Evolutionary conservation across 2,329 filamentous ascomycete genomes (phyloP).

Genomic region (Ceratocystis colombiana): DNA sequence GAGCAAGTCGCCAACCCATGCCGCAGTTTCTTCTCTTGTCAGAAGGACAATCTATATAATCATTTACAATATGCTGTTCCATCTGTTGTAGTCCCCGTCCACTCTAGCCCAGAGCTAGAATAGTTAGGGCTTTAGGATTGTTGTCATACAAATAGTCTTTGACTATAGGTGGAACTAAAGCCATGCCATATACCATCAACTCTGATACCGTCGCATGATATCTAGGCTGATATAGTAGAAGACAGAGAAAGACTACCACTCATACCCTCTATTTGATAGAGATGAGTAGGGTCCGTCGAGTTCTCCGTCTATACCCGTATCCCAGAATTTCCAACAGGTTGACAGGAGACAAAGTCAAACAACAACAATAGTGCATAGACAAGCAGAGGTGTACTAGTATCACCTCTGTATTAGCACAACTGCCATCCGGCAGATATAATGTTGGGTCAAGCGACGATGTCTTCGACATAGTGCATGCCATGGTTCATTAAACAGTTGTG

Average conservation of each 20-base stretch:
- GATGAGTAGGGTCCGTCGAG: not conserved
- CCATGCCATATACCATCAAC: not conserved
- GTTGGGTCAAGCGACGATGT: not conserved
- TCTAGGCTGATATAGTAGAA: not conserved
- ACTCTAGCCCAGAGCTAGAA: not conserved
- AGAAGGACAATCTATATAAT: conserved; percentile 6
- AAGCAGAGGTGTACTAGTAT: not conserved
- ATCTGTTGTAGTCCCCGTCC: not conserved
- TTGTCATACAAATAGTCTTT: not conserved
- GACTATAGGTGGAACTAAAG: not conserved
- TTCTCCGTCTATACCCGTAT: not conserved
- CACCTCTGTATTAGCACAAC: not conserved
- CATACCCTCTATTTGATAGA: not conserved
- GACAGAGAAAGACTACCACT: not conserved
- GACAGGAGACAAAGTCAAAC: not conserved
- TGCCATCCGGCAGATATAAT: too few species aligned
- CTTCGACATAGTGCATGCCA: not conserved
- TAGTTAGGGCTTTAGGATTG: not conserved
- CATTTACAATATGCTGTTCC: conserved; percentile 4
- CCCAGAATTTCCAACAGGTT: conserved; percentile 1
- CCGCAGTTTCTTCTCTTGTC: not conserved
- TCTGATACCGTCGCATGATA: not conserved
- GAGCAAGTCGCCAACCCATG: not conserved
- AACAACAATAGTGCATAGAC: not conserved
- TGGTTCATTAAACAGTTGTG: not conserved